Percentiles rank a stretch among this genome's conserved stretches.
These are phyloP conservation scores for Erythrobasidium hasegawianum DNA, from an alignment of 1,284 basidiomycete genomes.

Conservation along the genomic window DNA sequence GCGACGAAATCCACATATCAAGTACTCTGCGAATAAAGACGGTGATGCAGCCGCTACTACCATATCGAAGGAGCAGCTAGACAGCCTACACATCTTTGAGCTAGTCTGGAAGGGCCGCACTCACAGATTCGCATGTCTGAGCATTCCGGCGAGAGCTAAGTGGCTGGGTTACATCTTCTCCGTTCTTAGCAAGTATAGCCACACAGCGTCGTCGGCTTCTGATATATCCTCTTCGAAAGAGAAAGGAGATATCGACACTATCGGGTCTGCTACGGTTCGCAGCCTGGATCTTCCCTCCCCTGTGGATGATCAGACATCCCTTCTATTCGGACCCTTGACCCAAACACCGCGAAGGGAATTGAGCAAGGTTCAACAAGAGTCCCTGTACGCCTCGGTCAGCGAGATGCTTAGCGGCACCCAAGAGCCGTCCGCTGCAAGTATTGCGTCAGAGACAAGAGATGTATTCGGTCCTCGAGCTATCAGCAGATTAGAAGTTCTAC, in stretches of 20 bases:
- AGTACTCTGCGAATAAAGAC: background rate
- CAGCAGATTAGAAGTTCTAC: constrained; percentile 4
- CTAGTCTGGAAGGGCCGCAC: constrained; percentile 30
- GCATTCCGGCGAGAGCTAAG: constrained; percentile 4
- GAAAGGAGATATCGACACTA: background rate
- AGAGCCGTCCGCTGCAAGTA: background rate
- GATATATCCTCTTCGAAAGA: background rate
- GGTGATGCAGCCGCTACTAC: constrained; percentile 7
- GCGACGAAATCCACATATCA: constrained; percentile 3
- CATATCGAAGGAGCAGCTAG: constrained; percentile 6
- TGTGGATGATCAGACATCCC: background rate
- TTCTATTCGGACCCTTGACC: background rate
- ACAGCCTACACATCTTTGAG: constrained; percentile 17
- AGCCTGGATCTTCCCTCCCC: constrained; percentile 2
- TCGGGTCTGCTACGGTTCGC: constrained; percentile 10
- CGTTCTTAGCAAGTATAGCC: constrained; percentile 12
- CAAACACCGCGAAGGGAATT: constrained; percentile 2
- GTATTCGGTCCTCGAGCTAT: no score
- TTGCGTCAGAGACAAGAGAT: background rate
- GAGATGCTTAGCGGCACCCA: constrained; percentile 19
- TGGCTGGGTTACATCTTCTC: constrained; percentile 23
- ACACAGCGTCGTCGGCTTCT: background rate
- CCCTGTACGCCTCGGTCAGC: constrained; percentile 32
- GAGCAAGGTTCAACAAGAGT: constrained; percentile 19
- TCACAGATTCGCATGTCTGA: constrained; percentile 21